Evolutionary conservation across 192 early-diverging fungal species (phyloP), one percentile per base, ranked within the genome.

Genomic region (Gigaspora rosea): DNA sequence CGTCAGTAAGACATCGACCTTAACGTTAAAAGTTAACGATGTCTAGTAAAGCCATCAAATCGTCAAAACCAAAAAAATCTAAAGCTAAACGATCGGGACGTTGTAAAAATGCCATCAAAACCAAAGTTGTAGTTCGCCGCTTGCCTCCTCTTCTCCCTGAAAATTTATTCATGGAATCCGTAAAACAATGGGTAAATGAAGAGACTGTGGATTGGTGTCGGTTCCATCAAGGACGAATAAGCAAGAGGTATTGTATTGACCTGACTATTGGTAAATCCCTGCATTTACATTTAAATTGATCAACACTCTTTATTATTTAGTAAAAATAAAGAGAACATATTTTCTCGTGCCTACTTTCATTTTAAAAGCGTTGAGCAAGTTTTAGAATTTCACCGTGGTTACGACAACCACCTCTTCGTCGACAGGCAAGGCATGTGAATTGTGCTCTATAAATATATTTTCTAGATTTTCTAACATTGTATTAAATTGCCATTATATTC

Each of bases 121-220:
- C 85, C 58, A 95, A 95, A 79, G 85, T 95, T 18, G 88, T 95
- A 13, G 86, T 95, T 8, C 85, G 94, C 41, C 80, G 92, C 20
- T 83, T 95, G 15, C 94, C 94, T 11, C 91, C 94, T 33, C 89
- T 88, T 67, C 73, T 95, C 3, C 93, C 94, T 7, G 91, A 93
- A 78, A 81, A 87, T 8, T 81, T 90, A 33, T 94, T 95, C 78
- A 64, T 86, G 78, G 83, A 84, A 16, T 81, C 89, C 2, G 85
- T 95, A 8, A 85, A 87, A 46, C 78, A 78, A 18, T 92, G 91
- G 86, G 73, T 85, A 2, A 80, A 73, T 32, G 83, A 87, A 49
- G 70, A 78, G 1, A 78, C 82, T 22, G 64, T 82, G 5, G 91
- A 89, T 52, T 89, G 82, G 81, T 82, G 79, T 16, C 65, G 78